Percentiles rank a stretch among this genome's conserved stretches.
Evolutionary conservation across 257 asterid genomes (phyloP).

Genomic region (Fraxinus cuspidata): DNA sequence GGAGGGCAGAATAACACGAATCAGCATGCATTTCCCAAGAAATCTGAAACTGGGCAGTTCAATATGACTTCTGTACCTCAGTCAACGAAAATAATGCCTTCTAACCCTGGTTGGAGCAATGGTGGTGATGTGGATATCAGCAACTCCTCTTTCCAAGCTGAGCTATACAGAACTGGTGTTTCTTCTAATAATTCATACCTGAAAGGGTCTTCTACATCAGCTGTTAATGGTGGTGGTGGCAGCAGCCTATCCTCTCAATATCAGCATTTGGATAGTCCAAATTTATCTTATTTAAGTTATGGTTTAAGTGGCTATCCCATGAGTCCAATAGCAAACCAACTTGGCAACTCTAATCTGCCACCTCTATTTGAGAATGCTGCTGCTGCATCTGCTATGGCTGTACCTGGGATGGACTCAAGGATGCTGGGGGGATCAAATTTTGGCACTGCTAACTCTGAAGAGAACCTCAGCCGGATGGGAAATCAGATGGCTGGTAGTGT

Average conservation of each 20-base stretch:
- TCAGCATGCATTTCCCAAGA: constrained; percentile 50
- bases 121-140: constrained; percentile 42
- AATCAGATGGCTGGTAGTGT: constrained; percentile 64
- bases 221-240: constrained; percentile 46
- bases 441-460: constrained; percentile 57
- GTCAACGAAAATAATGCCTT: constrained; percentile 27
- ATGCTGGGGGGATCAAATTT: constrained; percentile 66
- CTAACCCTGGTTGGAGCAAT: constrained; percentile 42
- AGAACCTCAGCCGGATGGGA: constrained; percentile 56
- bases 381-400: constrained; percentile 77
- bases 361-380: constrained; percentile 96
- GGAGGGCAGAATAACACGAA: constrained; percentile 59
- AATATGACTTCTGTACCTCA: constrained; percentile 40
- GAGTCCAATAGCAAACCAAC: constrained; percentile 72
- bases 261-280: constrained; percentile 78
- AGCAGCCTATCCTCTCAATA: constrained; percentile 55
- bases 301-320: constrained; percentile 64
- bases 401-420: constrained; percentile 78
- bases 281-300: constrained; percentile 60
- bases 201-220: constrained; percentile 61
- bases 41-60: constrained; percentile 43
- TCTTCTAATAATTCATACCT: constrained; percentile 51
- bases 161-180: constrained; percentile 48
- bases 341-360: constrained; percentile 69
- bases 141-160: constrained; percentile 44